Evolutionary conservation across 108 stramenopile genomes (phyloP), one percentile per base, ranked within the genome.

Genomic region (Skeletonema costatum): DNA sequence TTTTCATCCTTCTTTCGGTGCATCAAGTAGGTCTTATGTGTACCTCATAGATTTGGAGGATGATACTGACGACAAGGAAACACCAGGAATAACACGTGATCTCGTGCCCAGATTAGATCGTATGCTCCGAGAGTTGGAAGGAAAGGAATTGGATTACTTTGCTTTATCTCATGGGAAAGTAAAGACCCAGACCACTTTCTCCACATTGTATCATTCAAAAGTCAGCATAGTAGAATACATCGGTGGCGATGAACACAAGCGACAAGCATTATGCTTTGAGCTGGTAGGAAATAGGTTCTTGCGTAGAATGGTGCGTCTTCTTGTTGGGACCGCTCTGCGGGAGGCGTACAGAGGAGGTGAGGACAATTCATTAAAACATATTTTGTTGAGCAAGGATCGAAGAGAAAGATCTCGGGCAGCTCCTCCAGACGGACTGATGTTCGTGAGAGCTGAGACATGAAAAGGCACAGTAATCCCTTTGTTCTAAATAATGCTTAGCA

Each of bases 1-100:
- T 10, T 93, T 93, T 58, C 92, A 93, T 85, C 92, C 92, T 30
- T 78, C 87, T 0, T 93, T 93, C 80, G 78, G 81, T 33, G 87
- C 92, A n/a, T 72, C 66, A 2, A 82, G 81, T 70, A 81, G 92
- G 17, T 88, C 90, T 10, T 93, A 93, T 71, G 88, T 73, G 25
- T 93, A 91, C 70, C 69, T 91, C 6, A 72, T 93, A 30, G 92
- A 93, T 71, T 62, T 83, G 19, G 58, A 83, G n/a, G 62, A 70
- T 58, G 13, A 38, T 60, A 32, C 61, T 4, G 51, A 25, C 0
- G 17, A 13, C 46, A 8, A 30, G 13, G 56, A 33, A 60, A 8
- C 42, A 11, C 17, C 17, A 14, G 41, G 42, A 65, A 44, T 53
- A 12, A 63, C 73, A 32, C n/a, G 25, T 33, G 16, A 58, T 25